Evolutionary conservation across 2,329 filamentous ascomycete species (phyloP).

Genomic region (Claviceps quebecensis): DNA sequence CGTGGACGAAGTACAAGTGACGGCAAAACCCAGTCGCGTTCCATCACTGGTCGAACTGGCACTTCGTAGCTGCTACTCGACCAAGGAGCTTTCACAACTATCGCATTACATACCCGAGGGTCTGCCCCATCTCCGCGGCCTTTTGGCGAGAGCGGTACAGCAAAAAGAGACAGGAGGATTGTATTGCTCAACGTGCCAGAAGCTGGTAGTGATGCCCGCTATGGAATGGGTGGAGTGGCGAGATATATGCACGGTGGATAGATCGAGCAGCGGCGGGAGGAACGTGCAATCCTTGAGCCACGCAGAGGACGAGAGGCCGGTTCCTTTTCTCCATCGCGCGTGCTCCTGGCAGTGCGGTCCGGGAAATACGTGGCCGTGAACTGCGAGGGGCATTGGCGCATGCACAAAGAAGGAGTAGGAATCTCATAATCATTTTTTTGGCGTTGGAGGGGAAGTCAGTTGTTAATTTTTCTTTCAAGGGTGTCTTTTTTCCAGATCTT

Average conservation of each 20-base stretch:
- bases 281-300: constrained; percentile 15
- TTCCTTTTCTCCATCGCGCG: constrained; percentile 34
- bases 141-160: constrained; percentile 25
- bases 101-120: constrained; percentile 27
- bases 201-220: constrained; percentile 33
- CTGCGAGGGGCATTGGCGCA: neutral
- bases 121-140: constrained; percentile 24
- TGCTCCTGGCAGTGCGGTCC: constrained; percentile 38
- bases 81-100: constrained; percentile 28
- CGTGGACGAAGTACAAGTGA: neutral
- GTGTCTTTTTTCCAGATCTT: neutral
- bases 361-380: neutral
- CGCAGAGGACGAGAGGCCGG: constrained; percentile 20
- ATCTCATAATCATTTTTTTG: neutral
- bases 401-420: neutral
- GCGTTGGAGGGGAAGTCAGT: neutral
- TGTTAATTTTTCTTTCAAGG: neutral
- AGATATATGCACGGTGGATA: constrained; percentile 18
- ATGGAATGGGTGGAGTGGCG: constrained; percentile 53
- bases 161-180: constrained; percentile 35
- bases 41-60: constrained; percentile 38
- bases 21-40: constrained; percentile 19
- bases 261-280: neutral
- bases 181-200: constrained; percentile 37
- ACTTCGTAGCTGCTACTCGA: constrained; percentile 31